Evolutionary conservation across 805 yeast genomes (phyloP).

Genomic region (Zygosaccharomyces bailii): DNA sequence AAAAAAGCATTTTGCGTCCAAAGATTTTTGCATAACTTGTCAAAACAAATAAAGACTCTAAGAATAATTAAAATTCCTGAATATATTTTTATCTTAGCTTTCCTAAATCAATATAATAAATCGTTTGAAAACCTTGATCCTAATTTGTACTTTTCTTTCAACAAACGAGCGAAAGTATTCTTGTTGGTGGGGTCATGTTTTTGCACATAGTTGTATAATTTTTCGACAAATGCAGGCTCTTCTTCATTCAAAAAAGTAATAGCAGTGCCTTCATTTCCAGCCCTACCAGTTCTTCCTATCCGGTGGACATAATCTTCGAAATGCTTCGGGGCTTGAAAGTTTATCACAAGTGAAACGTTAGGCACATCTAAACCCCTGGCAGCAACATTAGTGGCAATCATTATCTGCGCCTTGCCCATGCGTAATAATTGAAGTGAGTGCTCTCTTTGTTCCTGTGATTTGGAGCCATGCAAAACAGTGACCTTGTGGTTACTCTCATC

Average conservation of each 20-base stretch:
- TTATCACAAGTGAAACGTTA: constrained; percentile 77
- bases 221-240: constrained; percentile 51
- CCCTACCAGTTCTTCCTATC: constrained; percentile 96
- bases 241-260: constrained; percentile 63
- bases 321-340: constrained; percentile 74
- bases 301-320: constrained; percentile 88
- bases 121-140: constrained; percentile 16
- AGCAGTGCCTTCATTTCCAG: constrained; percentile 77
- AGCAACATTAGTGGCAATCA: constrained; percentile 93
- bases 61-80: too few species aligned
- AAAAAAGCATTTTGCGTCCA: too few species aligned
- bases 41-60: too few species aligned
- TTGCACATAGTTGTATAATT: constrained; percentile 37
- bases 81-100: too few species aligned
- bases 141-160: constrained; percentile 18
- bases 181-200: constrained; percentile 29
- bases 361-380: constrained; percentile 95
- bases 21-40: too few species aligned
- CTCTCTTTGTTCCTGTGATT: constrained; percentile 82
- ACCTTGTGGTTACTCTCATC: constrained; percentile 45
- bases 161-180: constrained; percentile 19
- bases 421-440: constrained; percentile 61
- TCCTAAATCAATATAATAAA: constrained; percentile 18
- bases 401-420: constrained; percentile 50
- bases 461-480: constrained; percentile 79